phyloP scores from a whole-genome alignment of 169 alveolate species.

The Plasmodium coatneyi region DNA sequence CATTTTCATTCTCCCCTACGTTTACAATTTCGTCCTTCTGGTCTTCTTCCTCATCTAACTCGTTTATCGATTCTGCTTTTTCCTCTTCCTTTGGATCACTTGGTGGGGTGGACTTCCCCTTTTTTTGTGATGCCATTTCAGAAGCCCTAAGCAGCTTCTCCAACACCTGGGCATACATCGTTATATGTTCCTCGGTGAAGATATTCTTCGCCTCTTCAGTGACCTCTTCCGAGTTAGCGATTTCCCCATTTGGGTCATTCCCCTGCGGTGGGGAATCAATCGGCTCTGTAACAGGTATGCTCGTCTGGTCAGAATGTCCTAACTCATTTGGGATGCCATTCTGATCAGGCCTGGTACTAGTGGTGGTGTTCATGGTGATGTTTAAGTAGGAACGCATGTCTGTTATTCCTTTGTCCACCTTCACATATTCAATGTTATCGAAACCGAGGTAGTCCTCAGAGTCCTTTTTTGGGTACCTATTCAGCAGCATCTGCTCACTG shows the following conservation, averaged over 20 bases:
- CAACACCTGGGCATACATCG: slow-evolving; percentile 29
- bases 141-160: slow-evolving; percentile 32
- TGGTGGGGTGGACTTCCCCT: not conserved
- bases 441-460: slow-evolving; percentile 20
- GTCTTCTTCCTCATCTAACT: not conserved
- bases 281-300: not conserved
- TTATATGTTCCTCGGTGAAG: slow-evolving; percentile 56
- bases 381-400: slow-evolving; percentile 12
- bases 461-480: slow-evolving; percentile 15
- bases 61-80: not conserved
- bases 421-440: slow-evolving; percentile 10
- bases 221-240: not conserved
- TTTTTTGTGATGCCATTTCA: not conserved
- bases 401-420: not conserved
- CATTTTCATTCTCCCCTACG: not conserved
- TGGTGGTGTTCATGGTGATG: slow-evolving; percentile 19
- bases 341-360: not conserved
- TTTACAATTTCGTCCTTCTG: not conserved
- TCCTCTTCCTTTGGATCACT: not conserved
- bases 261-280: not conserved
- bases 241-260: not conserved
- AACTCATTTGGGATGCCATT: not conserved
- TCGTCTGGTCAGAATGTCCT: not conserved
- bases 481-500: slow-evolving; percentile 32
- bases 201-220: not conserved